These are phyloP conservation scores for Eragrostis nindensis DNA, from an alignment of 176 grass and related monocot species.

Conservation along the genomic window DNA sequence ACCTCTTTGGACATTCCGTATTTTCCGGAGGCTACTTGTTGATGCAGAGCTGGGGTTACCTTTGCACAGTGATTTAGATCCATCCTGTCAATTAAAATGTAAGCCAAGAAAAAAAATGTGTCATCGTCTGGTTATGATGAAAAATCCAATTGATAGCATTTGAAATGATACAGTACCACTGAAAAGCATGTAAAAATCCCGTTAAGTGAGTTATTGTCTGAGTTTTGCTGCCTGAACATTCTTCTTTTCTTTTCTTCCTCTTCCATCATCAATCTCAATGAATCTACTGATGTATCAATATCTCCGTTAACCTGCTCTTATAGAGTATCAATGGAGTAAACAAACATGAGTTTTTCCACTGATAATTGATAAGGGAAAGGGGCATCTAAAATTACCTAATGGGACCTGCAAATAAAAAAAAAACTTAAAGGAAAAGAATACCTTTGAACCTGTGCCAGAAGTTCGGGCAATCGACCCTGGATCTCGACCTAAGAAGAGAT, in stretches of 20 bases:
- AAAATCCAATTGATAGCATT: conserved; percentile 26
- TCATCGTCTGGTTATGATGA: conserved; percentile 30
- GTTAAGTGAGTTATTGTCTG: conserved; percentile 54
- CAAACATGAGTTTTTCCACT: conserved; percentile 17
- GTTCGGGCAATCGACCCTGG: conserved; percentile 78
- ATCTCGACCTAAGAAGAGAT: conserved; percentile 78
- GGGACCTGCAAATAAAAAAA: conserved; percentile 14
- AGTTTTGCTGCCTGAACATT: conserved; percentile 46
- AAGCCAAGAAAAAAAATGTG: conserved; percentile 22
- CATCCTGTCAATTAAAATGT: conserved; percentile 63
- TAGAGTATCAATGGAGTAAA: conserved; percentile 33
- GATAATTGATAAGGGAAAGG: conserved; percentile 22
- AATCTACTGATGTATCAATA: conserved; percentile 69
- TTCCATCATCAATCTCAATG: conserved; percentile 69
- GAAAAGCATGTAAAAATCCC: conserved; percentile 68
- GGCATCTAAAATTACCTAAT: background rate
- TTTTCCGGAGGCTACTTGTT: conserved; percentile 66
- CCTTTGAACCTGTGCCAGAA: conserved; percentile 62
- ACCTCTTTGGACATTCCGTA: conserved; percentile 73
- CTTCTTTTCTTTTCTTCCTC: conserved; percentile 63
- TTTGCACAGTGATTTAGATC: conserved; percentile 89
- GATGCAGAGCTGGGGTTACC: conserved; percentile 65
- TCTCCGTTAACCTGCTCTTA: conserved; percentile 44
- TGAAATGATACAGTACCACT: conserved; percentile 52
- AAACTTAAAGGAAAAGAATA: conserved; percentile 45